phyloP scores from a whole-genome alignment of 768 basidiomycete genomes.

The Mycena latifolia region DNA sequence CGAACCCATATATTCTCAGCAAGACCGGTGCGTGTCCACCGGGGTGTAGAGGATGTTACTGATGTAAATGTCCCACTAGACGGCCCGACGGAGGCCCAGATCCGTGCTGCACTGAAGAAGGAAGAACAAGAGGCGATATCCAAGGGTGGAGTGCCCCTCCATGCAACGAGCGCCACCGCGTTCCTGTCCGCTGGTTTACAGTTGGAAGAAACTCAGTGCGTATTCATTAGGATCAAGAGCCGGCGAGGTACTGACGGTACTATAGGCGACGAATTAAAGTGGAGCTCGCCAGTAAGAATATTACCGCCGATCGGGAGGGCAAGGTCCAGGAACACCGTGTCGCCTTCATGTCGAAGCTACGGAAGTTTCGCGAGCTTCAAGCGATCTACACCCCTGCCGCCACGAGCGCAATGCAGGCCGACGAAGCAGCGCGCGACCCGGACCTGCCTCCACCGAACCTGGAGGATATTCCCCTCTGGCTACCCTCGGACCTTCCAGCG shows the following conservation, averaged over 20 bases:
- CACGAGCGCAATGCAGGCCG: background rate
- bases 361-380: slow-evolving; percentile 3
- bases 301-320: slow-evolving; percentile 2
- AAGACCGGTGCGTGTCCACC: background rate
- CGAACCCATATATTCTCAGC: background rate
- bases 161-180: background rate
- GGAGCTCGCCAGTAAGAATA: background rate
- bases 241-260: background rate
- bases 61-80: background rate
- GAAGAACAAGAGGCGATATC: background rate
- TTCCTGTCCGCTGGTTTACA: background rate
- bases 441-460: background rate
- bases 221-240: background rate
- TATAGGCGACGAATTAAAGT: slow-evolving; percentile 5
- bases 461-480: background rate
- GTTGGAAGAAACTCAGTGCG: background rate
- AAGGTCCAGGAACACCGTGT: slow-evolving; percentile 6
- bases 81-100: slow-evolving; percentile 1
- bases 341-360: slow-evolving; percentile 6
- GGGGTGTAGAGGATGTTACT: background rate
- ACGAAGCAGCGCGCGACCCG: background rate
- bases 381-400: slow-evolving; percentile 1
- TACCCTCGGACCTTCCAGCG: slow-evolving; percentile 5
- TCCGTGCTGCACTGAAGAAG: background rate
- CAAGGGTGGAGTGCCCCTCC: background rate